phyloP scores from a whole-genome alignment of 148 eudicot genomes.

The Fagopyrum tataricum region DNA sequence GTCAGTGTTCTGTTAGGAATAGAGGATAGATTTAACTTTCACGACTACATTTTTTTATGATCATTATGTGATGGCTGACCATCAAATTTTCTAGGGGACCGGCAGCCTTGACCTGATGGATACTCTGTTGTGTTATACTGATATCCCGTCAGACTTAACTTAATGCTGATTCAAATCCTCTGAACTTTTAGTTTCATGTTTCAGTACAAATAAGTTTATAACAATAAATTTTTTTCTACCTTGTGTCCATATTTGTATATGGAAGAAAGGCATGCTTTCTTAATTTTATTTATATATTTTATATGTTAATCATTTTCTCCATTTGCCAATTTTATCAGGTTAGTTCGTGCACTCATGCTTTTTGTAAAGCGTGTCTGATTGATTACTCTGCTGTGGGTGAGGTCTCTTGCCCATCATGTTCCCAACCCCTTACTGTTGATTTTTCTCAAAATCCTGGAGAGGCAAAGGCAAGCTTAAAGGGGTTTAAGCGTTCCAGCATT shows the following conservation, averaged over 20 bases:
- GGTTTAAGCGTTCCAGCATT: conserved; percentile 76
- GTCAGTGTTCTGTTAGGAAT: background rate
- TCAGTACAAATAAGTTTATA: background rate
- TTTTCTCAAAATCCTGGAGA: conserved; percentile 43
- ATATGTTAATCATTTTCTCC: background rate
- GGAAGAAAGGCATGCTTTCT: background rate
- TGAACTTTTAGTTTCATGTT: background rate
- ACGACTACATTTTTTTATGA: background rate
- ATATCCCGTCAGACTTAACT: background rate
- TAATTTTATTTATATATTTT: background rate
- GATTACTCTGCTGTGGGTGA: conserved; percentile 59
- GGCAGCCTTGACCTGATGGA: background rate
- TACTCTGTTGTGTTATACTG: background rate
- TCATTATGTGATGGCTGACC: background rate
- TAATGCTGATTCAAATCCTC: background rate
- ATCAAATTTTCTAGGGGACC: background rate
- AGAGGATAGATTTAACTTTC: background rate
- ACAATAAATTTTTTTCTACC: background rate
- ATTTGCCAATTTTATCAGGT: conserved; percentile 36
- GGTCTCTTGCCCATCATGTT: conserved; percentile 70
- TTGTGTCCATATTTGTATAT: background rate
- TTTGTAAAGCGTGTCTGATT: conserved; percentile 74
- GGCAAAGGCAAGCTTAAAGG: conserved; percentile 49
- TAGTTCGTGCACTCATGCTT: conserved; percentile 64
- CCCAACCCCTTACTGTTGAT: conserved; percentile 84